Percentiles rank a stretch among this genome's conserved stretches.
Conservation (phyloP, 176 grass and related monocot species). For the Oryza officinalis region DNA sequence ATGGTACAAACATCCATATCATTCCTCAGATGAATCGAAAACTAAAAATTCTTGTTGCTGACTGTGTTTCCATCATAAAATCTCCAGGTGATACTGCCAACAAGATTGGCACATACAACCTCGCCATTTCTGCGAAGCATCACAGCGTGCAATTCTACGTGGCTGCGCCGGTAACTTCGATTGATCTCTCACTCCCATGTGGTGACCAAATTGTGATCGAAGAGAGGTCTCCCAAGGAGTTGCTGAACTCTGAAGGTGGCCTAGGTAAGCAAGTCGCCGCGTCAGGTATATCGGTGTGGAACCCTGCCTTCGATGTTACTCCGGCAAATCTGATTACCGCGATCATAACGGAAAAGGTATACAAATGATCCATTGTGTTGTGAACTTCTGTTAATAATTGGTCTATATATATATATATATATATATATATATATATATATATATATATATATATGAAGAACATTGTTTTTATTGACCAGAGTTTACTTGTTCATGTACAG, state of each 20-base stretch:
- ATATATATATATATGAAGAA: not conserved
- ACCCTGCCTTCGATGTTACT: conserved; percentile 94
- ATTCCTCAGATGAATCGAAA: not conserved
- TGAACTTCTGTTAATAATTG: not conserved
- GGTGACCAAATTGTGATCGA: conserved; percentile 84
- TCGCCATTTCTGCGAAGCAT: conserved; percentile 71
- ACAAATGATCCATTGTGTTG: not conserved
- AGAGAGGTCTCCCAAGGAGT: conserved; percentile 85
- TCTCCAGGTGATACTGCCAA: conserved; percentile 91
- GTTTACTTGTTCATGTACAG: conserved; percentile 42
- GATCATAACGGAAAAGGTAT: conserved; percentile 91
- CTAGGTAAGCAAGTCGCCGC: conserved; percentile 89
- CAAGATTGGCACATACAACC: conserved; percentile 96
- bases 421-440: too few relatives aligned
- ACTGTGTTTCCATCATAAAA: not conserved
- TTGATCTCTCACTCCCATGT: conserved; percentile 73
- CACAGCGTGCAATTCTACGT: conserved; percentile 88
- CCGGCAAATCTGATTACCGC: conserved; percentile 84
- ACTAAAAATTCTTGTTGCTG: conserved; percentile 15
- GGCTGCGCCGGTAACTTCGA: conserved; percentile 79
- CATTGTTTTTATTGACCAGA: not conserved
- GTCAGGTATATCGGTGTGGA: conserved; percentile 83
- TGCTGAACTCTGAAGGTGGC: conserved; percentile 89
- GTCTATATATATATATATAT: too few relatives aligned
- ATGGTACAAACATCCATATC: conserved; percentile 47